These are phyloP conservation scores for Xerocomellus amylosporus DNA, from an alignment of 768 basidiomycete species.

Conservation along the genomic window DNA sequence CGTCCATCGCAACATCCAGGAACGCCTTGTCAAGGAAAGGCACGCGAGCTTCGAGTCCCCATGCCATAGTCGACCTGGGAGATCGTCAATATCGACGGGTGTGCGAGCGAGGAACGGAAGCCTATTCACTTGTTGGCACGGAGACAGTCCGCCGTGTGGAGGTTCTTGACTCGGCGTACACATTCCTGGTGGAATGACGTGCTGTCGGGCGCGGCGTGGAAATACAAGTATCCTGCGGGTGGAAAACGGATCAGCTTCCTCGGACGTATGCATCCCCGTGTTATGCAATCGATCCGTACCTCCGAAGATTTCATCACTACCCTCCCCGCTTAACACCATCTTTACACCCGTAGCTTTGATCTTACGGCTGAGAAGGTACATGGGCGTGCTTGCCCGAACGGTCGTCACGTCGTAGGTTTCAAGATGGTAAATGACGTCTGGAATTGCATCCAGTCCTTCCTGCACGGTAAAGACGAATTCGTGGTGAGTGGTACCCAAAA, in stretches of 20 bases:
- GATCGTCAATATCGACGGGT: conserved; percentile 3
- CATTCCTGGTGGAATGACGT: conserved; percentile 92
- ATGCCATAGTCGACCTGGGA: conserved; percentile 93
- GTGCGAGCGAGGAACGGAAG: not conserved
- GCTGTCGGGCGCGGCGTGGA: conserved; percentile 93
- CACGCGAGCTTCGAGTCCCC: conserved; percentile 98
- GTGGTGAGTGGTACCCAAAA: conserved; percentile 92
- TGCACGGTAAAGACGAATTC: conserved; percentile 98
- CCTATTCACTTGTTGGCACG: conserved; percentile 91
- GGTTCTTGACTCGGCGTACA: conserved; percentile 92
- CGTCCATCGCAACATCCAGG: conserved; percentile 89
- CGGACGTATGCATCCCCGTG: not conserved
- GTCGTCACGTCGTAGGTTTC: conserved; percentile 99
- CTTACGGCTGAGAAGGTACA: conserved; percentile 97
- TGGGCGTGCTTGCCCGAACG: conserved; percentile 94
- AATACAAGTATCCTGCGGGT: conserved; percentile 87
- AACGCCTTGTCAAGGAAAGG: conserved; percentile 98
- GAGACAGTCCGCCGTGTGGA: conserved; percentile 96
- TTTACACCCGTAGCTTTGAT: conserved; percentile 99
- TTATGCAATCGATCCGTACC: conserved; percentile 45
- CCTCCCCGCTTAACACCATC: conserved; percentile 98
- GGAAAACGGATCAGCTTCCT: conserved; percentile 4
- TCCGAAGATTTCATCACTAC: conserved; percentile 96
- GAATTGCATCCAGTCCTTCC: conserved; percentile 95
- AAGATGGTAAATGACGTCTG: conserved; percentile 96